Evolutionary conservation across 2,329 filamentous ascomycete species (phyloP), one percentile per base, ranked within the genome.

Genomic region (Pseudocercospora cruenta): DNA sequence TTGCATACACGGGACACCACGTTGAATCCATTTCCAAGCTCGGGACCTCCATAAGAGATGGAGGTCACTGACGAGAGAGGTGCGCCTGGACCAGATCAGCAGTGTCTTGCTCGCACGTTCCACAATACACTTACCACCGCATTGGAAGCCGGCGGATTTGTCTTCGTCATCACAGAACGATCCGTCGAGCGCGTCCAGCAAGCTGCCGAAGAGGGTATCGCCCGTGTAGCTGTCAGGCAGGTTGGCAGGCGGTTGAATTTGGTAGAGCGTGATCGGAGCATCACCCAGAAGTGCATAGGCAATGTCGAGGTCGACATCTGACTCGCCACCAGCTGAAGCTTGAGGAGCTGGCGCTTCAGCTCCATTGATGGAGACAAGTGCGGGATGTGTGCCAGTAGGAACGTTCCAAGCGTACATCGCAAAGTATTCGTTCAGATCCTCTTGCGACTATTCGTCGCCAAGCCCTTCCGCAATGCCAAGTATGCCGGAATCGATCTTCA

Each of bases 231-330:
- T 12, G 31, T 49, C 51, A 81, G 84, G 31, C 83, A 82, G 24
- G 79, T 83, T 62, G 86, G 82, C 70, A 83, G 82, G 73, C 82
- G 85, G n/a, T 21, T 76, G 75, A 1, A 77, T 74, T 70, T 84
- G 82, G 73, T 82, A 85, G 14, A 86, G 74, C 22, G 81, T 81
- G 31, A 82, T 75, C 68, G 86, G 83, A 1, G 83, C 84, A 65
- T 81, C 82, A 39, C 85, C 79, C 43, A 87, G 75, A 72, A 83
- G 85, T 62, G 83, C 82, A 67, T 85, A 83, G 64, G 85, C 77
- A 4, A 87, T 62, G 9, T 64, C 61, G 14, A 70, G 78, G 68
- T 87, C 85, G n/a, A 87, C 80, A 47, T 83, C 76, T 0, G 84
- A 84, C 75, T 87, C 85, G 47, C 79, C 80, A n/a, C 79, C 74